phyloP scores from a whole-genome alignment of 768 basidiomycete genomes.

The Boletus tylopilopsis region DNA sequence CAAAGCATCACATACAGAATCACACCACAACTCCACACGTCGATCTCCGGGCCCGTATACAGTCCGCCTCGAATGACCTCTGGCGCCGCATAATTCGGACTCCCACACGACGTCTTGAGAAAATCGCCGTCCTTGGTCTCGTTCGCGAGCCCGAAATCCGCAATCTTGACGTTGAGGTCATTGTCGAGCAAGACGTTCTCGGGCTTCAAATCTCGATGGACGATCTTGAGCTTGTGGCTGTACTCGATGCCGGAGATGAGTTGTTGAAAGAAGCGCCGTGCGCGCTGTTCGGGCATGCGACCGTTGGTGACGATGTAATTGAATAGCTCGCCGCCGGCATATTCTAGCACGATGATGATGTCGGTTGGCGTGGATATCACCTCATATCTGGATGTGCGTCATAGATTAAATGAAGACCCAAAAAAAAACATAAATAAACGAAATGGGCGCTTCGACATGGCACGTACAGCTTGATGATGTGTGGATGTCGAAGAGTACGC shows the following conservation, averaged over 20 bases:
- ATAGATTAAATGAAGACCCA: no score
- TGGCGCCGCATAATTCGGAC: slow-evolving; percentile 97
- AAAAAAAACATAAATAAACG: no score
- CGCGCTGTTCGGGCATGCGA: slow-evolving; percentile 82
- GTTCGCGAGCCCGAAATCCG: slow-evolving; percentile 97
- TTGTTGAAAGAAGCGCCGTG: slow-evolving; percentile 95
- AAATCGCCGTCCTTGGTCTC: slow-evolving; percentile 97
- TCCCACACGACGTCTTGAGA: slow-evolving; percentile 94
- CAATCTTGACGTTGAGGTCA: slow-evolving; percentile 90
- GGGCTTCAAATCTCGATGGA: slow-evolving; percentile 96
- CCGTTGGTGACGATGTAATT: slow-evolving; percentile 97
- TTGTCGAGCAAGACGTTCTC: slow-evolving; percentile 91
- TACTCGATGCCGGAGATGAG: slow-evolving; percentile 93
- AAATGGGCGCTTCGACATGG: not conserved
- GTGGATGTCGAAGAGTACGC: slow-evolving; percentile 88
- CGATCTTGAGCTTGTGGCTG: slow-evolving; percentile 94
- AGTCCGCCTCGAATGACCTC: slow-evolving; percentile 95
- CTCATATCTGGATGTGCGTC: slow-evolving; percentile 53
- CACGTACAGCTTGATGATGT: slow-evolving; percentile 93
- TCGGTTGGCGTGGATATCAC: slow-evolving; percentile 92
- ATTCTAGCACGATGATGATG: slow-evolving; percentile 98
- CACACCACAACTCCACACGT: slow-evolving; percentile 99
- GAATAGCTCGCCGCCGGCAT: slow-evolving; percentile 94
- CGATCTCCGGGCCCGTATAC: slow-evolving; percentile 97
- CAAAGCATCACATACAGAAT: slow-evolving; percentile 98